phyloP scores from a whole-genome alignment of 169 alveolate species.

The Plasmodium yoelii region DNA sequence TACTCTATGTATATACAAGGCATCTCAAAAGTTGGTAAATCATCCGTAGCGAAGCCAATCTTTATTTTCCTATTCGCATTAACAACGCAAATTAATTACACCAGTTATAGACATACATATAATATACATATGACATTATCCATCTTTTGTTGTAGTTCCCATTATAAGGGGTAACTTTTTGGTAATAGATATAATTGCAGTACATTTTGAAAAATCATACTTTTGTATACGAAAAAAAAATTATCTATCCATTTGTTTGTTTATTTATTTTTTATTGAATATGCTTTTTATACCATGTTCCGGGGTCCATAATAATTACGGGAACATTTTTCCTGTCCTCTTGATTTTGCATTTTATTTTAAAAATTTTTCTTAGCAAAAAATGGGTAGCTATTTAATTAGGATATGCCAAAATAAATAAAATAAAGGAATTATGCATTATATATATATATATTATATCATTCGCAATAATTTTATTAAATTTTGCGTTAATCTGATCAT shows the following conservation, averaged over 20 bases:
- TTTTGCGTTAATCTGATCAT: no score
- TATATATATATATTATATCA: no score
- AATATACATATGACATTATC: not conserved
- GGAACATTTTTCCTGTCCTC: conserved; percentile 43
- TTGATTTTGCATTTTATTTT: conserved; percentile 26
- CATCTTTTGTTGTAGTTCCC: no score
- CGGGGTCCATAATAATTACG: conserved; percentile 67
- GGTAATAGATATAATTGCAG: no score
- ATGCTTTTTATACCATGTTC: conserved; percentile 34
- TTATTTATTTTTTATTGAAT: not conserved
- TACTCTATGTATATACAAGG: conserved; percentile 74
- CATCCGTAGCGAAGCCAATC: conserved; percentile 62
- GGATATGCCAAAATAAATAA: no score
- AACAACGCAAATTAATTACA: not conserved
- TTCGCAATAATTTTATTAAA: no score
- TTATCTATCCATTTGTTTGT: conserved; percentile 16
- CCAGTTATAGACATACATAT: not conserved
- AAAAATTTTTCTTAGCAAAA: no score
- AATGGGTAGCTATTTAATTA: no score
- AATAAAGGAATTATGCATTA: no score
- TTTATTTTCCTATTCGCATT: conserved; percentile 54
- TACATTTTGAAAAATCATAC: no score
- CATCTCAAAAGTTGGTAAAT: conserved; percentile 36
- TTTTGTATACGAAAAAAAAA: not conserved
- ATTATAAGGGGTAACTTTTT: no score